Evolutionary conservation across 176 grass and related monocot species (phyloP), one percentile per base, ranked within the genome.

Genomic region (Carex scoparia): DNA sequence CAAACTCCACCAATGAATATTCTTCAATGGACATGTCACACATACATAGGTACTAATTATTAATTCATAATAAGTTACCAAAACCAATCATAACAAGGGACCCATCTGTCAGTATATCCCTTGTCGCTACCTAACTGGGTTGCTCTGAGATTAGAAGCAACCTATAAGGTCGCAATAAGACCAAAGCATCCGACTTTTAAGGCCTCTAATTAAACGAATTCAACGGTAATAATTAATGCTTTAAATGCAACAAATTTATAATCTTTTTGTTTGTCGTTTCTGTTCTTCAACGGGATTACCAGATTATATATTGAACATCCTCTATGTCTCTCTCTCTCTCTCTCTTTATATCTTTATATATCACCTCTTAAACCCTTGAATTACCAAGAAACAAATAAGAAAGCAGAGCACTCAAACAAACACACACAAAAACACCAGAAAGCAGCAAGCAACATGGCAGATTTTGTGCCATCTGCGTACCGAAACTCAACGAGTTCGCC

Each of bases 381-480:
- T 27, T 15, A 32, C 74, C 46, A 72, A 72, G 38, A 40, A 72
- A 72, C 69, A 72, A 72, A 23, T 13, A 16, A 69, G 32, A 69
- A 40, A 38, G 35, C 12, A 69, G 13, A 69, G 35, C 9, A 49
- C 27, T 27, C n/a, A 30, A 37, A 80, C 12, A 28, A 46, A 13
- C n/a, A 75, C 12, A 28, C 71, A 13, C n/a, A 53, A 3, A 53
- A 3, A 64, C 70, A n/a, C 35, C 10, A 44, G 9, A 44, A 35
- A 61, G 78, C 7, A 62, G n/a, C 18, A 1, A 31, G 3, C 61
- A 48, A 68, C 63, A 83, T 83, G 81, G 61, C 81, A 16, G 23
- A 46, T 83, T 69, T 35, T 40, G 80, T 91, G 15, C 87, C 92
- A 28, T 8, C 63, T 83, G 92, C 86, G 1, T 94, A 94, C 85